These are phyloP conservation scores for Populus trichocarpa DNA, from an alignment of 441 rosid species.

Conservation along the genomic window DNA sequence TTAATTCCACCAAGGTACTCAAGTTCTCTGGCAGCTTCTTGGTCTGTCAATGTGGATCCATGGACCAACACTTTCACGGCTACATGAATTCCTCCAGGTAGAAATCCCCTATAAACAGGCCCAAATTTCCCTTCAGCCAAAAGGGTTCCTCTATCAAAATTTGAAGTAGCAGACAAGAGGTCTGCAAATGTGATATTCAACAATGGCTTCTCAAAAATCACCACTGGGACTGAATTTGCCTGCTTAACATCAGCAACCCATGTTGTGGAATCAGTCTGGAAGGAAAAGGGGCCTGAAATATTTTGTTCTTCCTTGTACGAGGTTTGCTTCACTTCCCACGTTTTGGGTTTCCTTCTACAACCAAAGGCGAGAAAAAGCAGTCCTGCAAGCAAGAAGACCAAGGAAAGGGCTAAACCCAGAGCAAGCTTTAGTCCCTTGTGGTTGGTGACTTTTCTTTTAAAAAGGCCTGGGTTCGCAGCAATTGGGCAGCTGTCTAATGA, in stretches of 20 bases:
- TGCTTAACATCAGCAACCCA: slow-evolving; percentile 97
- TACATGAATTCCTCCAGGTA: slow-evolving; percentile 93
- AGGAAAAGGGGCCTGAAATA: slow-evolving; percentile 82
- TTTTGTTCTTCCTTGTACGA: slow-evolving; percentile 68
- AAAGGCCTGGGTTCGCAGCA: slow-evolving; percentile 68
- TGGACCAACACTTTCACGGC: slow-evolving; percentile 91
- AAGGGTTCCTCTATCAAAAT: slow-evolving; percentile 82
- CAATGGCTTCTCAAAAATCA: slow-evolving; percentile 91
- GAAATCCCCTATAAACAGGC: slow-evolving; percentile 87
- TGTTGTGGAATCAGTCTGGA: slow-evolving; percentile 85
- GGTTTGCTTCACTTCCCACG: slow-evolving; percentile 58
- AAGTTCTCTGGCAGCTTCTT: slow-evolving; percentile 87
- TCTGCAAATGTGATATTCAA: slow-evolving; percentile 79
- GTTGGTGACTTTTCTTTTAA: slow-evolving; percentile 41
- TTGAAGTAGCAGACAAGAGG: slow-evolving; percentile 83
- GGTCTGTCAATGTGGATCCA: slow-evolving; percentile 84
- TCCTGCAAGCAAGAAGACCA: slow-evolving; percentile 61
- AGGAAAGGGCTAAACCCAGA: slow-evolving; percentile 58
- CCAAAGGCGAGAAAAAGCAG: slow-evolving; percentile 69
- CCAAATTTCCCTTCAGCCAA: slow-evolving; percentile 93
- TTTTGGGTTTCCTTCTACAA: slow-evolving; percentile 50
- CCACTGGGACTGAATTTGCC: slow-evolving; percentile 66
- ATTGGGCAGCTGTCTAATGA: slow-evolving; percentile 74
- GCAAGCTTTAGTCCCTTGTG: slow-evolving; percentile 60
- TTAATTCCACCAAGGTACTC: slow-evolving; percentile 87